Evolutionary conservation across 164 flowering plant genomes (phyloP), one percentile per base, ranked within the genome.

Genomic region (Tetracentron sinense): DNA sequence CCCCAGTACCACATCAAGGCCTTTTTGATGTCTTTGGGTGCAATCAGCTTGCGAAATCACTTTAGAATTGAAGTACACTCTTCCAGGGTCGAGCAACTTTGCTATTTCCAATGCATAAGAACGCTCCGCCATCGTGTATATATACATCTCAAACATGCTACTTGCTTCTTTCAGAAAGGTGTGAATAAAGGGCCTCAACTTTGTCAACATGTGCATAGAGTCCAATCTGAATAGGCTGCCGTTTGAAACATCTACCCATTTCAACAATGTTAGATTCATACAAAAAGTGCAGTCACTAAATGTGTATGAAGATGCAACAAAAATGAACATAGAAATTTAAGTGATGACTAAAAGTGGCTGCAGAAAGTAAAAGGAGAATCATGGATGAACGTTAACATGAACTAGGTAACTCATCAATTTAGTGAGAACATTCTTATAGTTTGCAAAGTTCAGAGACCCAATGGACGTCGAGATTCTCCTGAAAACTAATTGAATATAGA

Each of bases 101-200:
- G 90, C 92, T 85, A 88, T 90, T 76, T 83, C 83, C 46, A 74
- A 30, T 5, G 98, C 98, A 76, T 92, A 92, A 0, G 78, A 55
- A 11, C 85, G 80, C 28, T 86, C 89, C 31, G 85, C 96, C 96
- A 88, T 88, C 0, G 98, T 90, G 68, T 88, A 88, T 28, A 92
- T 77, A 62, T 83, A 85, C 93, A 92, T 83, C 72, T 92, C 95
- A 61, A 80, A 90, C 93, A 90, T 73, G 25, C 74, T 71, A 70
- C 77, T 85, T 25, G 89, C 93, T 73, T 92, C 92, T 54, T 78
- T 81, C 69, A 92, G 64, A 66, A 92, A 92, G 8, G 83, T 72
- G 30, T 74, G 87, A 4, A 90, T 88, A 77, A 75, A 85, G 16
- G 97, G 98, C 78, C 97, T 83, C 69, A 93, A 66, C 76, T 93